These are phyloP conservation scores for Neolentinus lepideus DNA, from an alignment of 1,284 basidiomycete genomes.

Conservation along the genomic window DNA sequence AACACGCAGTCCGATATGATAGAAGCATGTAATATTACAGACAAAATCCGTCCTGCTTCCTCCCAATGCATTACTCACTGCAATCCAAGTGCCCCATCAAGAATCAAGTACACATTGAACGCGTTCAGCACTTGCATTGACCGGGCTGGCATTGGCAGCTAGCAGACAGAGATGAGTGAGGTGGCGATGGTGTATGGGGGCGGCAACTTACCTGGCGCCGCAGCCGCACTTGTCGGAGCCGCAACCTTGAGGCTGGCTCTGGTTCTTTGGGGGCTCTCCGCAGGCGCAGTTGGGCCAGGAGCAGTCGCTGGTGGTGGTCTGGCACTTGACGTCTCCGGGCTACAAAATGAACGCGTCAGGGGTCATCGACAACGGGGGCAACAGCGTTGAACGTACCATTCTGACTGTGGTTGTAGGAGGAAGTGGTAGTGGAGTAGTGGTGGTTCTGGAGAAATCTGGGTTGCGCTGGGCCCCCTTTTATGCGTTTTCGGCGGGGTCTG, in stretches of 20 bases:
- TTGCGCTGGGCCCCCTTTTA: neutral
- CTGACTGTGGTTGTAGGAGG: neutral
- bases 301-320: conserved; percentile 6
- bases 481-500: neutral
- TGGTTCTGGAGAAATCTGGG: neutral
- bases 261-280: conserved; percentile 12
- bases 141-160: conserved; percentile 16
- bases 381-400: neutral
- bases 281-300: conserved; percentile 14
- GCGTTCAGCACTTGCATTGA: conserved; percentile 21
- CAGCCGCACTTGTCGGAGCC: conserved; percentile 10
- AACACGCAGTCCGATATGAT: neutral
- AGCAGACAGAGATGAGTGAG: neutral
- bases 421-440: neutral
- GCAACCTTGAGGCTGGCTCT: conserved; percentile 8
- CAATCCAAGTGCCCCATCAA: no score
- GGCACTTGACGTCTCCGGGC: conserved; percentile 3
- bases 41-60: neutral
- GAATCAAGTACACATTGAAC: neutral
- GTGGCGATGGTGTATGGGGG: neutral
- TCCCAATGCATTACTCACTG: neutral
- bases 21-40: neutral
- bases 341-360: neutral
- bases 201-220: conserved; percentile 8
- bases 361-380: neutral